These are phyloP conservation scores for Rhizopogon parksii DNA, from an alignment of 1,284 basidiomycete genomes.

Conservation along the genomic window DNA sequence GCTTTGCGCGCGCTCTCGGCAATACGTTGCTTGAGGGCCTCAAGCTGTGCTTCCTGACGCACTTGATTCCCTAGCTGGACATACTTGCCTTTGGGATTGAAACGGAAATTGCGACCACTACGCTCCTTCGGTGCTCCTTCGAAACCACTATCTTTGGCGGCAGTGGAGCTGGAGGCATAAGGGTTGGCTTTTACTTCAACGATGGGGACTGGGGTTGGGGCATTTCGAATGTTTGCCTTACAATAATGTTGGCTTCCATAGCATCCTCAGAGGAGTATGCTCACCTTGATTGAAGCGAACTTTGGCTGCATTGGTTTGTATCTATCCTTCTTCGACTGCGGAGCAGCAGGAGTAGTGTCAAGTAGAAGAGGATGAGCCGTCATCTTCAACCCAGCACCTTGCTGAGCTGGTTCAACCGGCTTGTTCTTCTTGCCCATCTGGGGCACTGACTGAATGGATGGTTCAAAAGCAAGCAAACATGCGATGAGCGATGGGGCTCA, in stretches of 20 bases:
- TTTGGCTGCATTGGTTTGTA: constrained; percentile 98
- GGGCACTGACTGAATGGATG: constrained; percentile 37
- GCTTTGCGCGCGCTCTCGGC: constrained; percentile 89
- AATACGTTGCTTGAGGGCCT: constrained; percentile 88
- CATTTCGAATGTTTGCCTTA: constrained; percentile 68
- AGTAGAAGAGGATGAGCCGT: constrained; percentile 83
- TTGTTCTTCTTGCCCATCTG: constrained; percentile 51
- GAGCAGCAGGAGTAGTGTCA: constrained; percentile 50
- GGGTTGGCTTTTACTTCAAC: constrained; percentile 57
- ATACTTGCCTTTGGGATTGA: constrained; percentile 89
- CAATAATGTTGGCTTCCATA: neutral
- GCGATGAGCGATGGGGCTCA: constrained; percentile 27
- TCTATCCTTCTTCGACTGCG: constrained; percentile 78
- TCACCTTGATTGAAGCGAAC: constrained; percentile 85
- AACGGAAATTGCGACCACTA: constrained; percentile 68
- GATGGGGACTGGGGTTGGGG: constrained; percentile 44
- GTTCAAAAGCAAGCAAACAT: constrained; percentile 7
- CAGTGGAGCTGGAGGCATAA: constrained; percentile 52
- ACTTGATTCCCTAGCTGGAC: constrained; percentile 79
- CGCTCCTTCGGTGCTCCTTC: constrained; percentile 69
- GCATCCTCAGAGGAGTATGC: neutral
- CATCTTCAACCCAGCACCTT: constrained; percentile 82
- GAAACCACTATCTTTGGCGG: constrained; percentile 48
- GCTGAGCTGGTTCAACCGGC: constrained; percentile 54
- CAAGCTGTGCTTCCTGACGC: constrained; percentile 80